Conservation (phyloP, 192 early-diverging fungal species). For the Tieghemiomyces parasiticus region DNA sequence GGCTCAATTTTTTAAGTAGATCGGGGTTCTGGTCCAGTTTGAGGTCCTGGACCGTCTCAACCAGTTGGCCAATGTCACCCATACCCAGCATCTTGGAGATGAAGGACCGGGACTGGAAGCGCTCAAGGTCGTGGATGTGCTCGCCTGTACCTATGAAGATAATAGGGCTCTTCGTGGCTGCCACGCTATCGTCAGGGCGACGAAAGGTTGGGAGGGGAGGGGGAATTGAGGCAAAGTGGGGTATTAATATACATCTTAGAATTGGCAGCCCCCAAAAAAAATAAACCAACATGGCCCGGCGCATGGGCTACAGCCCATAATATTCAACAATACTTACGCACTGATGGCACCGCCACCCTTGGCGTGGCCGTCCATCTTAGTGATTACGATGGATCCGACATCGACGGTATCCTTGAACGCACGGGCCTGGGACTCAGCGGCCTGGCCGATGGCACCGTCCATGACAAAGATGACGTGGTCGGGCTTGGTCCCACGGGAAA, state of each 20-base stretch:
- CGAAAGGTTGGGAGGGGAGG: too few relatives aligned
- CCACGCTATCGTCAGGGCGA: conserved; percentile 47
- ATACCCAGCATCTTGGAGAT: conserved; percentile 89
- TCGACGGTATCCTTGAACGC: conserved; percentile 86
- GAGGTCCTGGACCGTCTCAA: conserved; percentile 81
- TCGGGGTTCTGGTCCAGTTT: conserved; percentile 74
- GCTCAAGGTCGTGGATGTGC: conserved; percentile 89
- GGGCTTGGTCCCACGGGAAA: conserved; percentile 68
- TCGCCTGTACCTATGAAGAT: conserved; percentile 95
- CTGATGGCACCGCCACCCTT: conserved; percentile 98
- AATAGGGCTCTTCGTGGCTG: conserved; percentile 84
- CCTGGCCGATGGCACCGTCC: conserved; percentile 97
- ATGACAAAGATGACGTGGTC: conserved; percentile 92
- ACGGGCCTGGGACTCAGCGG: conserved; percentile 80
- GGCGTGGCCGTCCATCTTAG: conserved; percentile 98
- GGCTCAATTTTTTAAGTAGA: conserved; percentile 78
- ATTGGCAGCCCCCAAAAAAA: too few relatives aligned
- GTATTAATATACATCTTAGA: too few relatives aligned
- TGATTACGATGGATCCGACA: conserved; percentile 92
- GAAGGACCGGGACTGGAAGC: conserved; percentile 77
- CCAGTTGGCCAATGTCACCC: conserved; percentile 77
- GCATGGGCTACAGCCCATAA: neutral
- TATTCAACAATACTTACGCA: conserved; percentile 36
- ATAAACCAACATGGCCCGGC: too few relatives aligned
- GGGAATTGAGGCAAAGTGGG: too few relatives aligned